Conservation (phyloP, 768 basidiomycete species). For the Lactarius hatsudake region DNA sequence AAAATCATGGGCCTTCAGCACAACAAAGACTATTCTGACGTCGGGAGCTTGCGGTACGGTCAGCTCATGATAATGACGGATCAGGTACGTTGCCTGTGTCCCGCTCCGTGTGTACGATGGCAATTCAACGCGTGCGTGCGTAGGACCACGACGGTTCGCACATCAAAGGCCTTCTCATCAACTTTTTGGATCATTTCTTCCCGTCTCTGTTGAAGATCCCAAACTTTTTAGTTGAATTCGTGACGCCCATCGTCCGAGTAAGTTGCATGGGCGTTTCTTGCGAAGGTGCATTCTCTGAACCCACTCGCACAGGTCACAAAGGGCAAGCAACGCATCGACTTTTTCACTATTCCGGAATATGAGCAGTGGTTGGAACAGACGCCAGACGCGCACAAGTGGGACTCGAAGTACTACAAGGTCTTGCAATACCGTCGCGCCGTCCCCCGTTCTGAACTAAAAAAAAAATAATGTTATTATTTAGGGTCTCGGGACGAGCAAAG, state of each 20-base stretch:
- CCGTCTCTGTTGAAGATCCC: constrained; percentile 90
- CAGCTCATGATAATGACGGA: constrained; percentile 99
- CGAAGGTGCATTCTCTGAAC: neutral
- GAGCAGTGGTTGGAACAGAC: constrained; percentile 87
- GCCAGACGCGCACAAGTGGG: constrained; percentile 77
- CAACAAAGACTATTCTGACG: constrained; percentile 78
- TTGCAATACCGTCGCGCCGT: constrained; percentile 24
- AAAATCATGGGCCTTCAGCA: constrained; percentile 97
- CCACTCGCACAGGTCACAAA: constrained; percentile 59
- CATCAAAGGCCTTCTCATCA: constrained; percentile 99
- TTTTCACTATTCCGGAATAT: constrained; percentile 97
- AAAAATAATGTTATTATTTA: constrained; percentile 33
- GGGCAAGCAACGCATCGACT: constrained; percentile 74
- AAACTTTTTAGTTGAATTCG: constrained; percentile 94
- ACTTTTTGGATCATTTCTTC: constrained; percentile 95
- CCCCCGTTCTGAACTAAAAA: constrained; percentile 12
- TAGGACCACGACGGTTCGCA: constrained; percentile 99
- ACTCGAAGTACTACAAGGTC: constrained; percentile 96
- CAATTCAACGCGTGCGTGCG: neutral
- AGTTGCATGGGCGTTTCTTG: constrained; percentile 29
- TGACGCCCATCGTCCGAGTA: constrained; percentile 96
- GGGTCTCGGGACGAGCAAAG: constrained; percentile 95
- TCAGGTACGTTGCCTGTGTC: constrained; percentile 57
- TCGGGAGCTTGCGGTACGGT: constrained; percentile 79
- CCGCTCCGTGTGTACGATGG: neutral